These are phyloP conservation scores for Pichia sp. DNA, from an alignment of 1,139 yeast genomes.

Conservation along the genomic window DNA sequence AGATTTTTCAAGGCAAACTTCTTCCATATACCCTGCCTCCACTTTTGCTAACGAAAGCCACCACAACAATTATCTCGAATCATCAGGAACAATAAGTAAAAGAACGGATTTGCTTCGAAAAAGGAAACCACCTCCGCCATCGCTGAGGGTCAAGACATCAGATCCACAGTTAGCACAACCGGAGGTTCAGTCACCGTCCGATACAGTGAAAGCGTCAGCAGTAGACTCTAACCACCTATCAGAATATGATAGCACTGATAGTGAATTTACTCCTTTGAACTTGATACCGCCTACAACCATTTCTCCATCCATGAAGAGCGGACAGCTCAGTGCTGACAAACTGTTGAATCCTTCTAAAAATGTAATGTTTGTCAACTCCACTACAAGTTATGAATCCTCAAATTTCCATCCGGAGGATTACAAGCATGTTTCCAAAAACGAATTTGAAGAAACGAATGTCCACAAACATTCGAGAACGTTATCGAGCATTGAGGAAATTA, in stretches of 20 bases:
- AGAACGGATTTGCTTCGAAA: constrained; percentile 12
- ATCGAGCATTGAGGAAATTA: constrained; percentile 22
- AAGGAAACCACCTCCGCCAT: constrained; percentile 17
- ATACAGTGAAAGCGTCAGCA: not conserved
- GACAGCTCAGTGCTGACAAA: not conserved
- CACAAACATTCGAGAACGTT: constrained; percentile 20
- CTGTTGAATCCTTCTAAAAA: constrained; percentile 4
- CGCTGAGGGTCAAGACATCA: constrained; percentile 8
- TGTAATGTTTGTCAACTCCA: not conserved
- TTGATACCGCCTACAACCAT: not conserved
- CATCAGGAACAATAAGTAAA: not conserved
- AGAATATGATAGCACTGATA: constrained; percentile 7
- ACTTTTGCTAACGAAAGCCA: not conserved
- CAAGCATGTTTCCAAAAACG: not conserved
- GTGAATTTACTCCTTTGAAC: constrained; percentile 18
- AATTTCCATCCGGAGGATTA: not conserved
- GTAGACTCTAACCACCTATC: not conserved
- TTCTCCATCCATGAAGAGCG: not conserved
- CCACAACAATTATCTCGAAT: not conserved
- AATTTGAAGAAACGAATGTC: not conserved
- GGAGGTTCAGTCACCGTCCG: not conserved
- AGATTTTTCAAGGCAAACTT: constrained; percentile 14
- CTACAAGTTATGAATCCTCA: not conserved
- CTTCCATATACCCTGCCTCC: constrained; percentile 16
- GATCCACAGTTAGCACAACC: not conserved